Base-by-base conservation (phyloP, 345 rosid genomes). In the Eucalyptus grandis region DNA sequence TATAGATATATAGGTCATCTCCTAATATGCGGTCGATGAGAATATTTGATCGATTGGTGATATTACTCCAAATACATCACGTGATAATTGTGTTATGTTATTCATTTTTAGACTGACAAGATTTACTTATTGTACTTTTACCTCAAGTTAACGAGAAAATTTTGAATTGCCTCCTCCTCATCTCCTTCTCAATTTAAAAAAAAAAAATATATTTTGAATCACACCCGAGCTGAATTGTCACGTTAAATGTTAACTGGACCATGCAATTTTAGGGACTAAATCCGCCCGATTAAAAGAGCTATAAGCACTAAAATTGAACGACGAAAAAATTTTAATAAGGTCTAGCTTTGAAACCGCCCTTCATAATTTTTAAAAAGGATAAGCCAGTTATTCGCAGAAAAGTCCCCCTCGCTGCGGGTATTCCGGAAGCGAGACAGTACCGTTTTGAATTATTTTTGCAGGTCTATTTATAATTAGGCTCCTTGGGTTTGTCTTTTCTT, bases 11-110 rank as follows among this genome's bases (percentile, higher is more conserved):
- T 27, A 60, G 34, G 8, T 62, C 15, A 62, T 62, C 31, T 62
- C 69, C 6, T 62, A 5, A 62, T 13, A 13, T 1, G 16, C 0
- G 34, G 34, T 30, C 16, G 0, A 27, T 12, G 17, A 62, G 16
- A 1, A 62, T 30, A 30, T 62, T 27, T 30, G 34, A 2, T 27
- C 2, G 0, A 5, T 60, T 11, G 2, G 0, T 60, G 15, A 60
- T 60, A 11, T 27, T 60, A 30, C 69, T 60, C 69, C 4, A 60
- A 60, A 60, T 0, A 6, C 69, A 27, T 60, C 15, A 12, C 2
- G 1, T 60, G 15, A 60, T 60, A 2, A 30, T 13, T 2, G 69
- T 3, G 69, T 62, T 14, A 1, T 30, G 69, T 30, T 6, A 9
- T 13, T 2, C 31, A 13, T 62, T 62, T 62, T 62, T 30, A 30